phyloP scores from a whole-genome alignment of 371 early-diverging fungal genomes.

The Fennellomyces sp. region DNA sequence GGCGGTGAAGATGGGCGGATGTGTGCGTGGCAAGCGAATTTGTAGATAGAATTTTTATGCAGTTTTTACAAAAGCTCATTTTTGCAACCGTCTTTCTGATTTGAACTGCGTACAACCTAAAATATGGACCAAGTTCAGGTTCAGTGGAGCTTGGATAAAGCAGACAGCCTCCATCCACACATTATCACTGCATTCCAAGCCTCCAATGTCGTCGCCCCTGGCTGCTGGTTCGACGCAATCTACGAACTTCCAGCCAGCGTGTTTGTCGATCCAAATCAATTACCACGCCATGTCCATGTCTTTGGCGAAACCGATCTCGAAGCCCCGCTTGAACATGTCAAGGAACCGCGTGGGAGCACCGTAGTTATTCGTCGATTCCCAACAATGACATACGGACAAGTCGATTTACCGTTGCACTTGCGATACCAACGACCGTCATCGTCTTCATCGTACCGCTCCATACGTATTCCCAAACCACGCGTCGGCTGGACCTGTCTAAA shows the following conservation, averaged over 20 bases:
- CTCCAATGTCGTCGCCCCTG: background rate
- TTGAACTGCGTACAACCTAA: too few species aligned
- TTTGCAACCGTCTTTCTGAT: background rate
- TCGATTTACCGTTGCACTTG: slow-evolving; percentile 48
- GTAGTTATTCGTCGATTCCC: slow-evolving; percentile 31
- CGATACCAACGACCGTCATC: slow-evolving; percentile 46
- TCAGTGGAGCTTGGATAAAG: slow-evolving; percentile 7
- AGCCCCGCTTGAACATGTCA: slow-evolving; percentile 42
- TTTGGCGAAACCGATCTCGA: slow-evolving; percentile 52
- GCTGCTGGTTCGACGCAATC: slow-evolving; percentile 36
- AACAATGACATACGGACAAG: background rate
- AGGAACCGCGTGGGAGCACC: slow-evolving; percentile 38
- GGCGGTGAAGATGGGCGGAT: slow-evolving; percentile 81
- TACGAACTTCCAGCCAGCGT: slow-evolving; percentile 47
- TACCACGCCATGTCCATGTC: slow-evolving; percentile 23
- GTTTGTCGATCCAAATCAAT: slow-evolving; percentile 52
- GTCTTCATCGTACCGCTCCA: slow-evolving; percentile 18
- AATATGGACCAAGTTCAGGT: background rate
- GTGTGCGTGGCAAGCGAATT: slow-evolving; percentile 62
- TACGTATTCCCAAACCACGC: slow-evolving; percentile 28
- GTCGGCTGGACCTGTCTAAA: slow-evolving; percentile 46
- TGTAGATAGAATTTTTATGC: too few species aligned
- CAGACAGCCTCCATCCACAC: slow-evolving; percentile 42
- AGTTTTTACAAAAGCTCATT: too few species aligned
- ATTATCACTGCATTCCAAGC: slow-evolving; percentile 24